Conservation (phyloP, 1,284 basidiomycete genomes). For the Puccinia hordei region DNA sequence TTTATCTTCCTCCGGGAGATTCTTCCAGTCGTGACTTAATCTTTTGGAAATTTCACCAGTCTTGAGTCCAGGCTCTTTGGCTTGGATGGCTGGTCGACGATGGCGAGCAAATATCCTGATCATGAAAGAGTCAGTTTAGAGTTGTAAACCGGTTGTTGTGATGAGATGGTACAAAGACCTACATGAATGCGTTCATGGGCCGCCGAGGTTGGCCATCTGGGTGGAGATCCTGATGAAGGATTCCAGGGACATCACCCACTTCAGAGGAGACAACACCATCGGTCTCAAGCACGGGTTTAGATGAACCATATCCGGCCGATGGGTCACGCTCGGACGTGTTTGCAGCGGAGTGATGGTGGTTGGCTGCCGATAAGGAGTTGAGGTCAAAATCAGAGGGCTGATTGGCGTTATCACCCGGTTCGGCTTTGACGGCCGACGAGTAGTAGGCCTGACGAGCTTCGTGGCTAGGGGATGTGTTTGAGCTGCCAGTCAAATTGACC, state of each 20-base stretch:
- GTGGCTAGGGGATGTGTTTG: neutral
- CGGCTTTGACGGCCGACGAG: neutral
- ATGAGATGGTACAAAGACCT: neutral
- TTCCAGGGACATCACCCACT: conserved; percentile 48
- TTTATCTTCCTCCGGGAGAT: conserved; percentile 46
- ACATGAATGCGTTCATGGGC: conserved; percentile 50
- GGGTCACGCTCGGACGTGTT: neutral
- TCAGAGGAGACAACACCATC: conserved; percentile 42
- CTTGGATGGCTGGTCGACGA: conserved; percentile 44
- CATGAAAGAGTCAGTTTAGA: neutral
- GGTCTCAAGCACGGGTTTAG: conserved; percentile 31
- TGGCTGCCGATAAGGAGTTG: neutral
- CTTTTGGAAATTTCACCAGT: conserved; percentile 48
- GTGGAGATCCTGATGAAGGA: conserved; percentile 47
- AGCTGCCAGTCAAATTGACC: conserved; percentile 14
- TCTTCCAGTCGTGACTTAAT: conserved; percentile 49
- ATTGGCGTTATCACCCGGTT: neutral
- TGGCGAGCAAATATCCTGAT: conserved; percentile 47
- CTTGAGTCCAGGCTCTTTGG: conserved; percentile 44
- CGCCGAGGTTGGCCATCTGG: conserved; percentile 45
- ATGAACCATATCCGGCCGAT: neutral
- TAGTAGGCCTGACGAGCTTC: conserved; percentile 4
- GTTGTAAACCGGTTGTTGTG: neutral
- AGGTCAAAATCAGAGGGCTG: conserved; percentile 10
- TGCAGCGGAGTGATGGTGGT: neutral